phyloP scores from a whole-genome alignment of 2,329 filamentous ascomycete species.

The Coniochaeta hoffmannii region DNA sequence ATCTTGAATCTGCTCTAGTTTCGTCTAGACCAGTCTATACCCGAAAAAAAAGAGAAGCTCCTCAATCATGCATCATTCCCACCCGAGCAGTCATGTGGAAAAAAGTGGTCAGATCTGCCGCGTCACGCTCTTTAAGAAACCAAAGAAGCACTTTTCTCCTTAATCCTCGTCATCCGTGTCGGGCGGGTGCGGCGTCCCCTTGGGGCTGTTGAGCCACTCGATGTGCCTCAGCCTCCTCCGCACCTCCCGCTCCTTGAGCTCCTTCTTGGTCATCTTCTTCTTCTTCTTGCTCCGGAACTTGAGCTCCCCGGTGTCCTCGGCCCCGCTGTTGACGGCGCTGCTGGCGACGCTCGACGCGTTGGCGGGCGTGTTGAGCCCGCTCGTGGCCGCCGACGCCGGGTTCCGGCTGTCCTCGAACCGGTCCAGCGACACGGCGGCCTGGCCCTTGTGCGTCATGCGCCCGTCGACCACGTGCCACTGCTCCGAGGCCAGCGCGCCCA shows the following conservation, averaged over 20 bases:
- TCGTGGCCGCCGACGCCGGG: conserved; percentile 55
- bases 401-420: conserved; percentile 75
- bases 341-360: conserved; percentile 45
- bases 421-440: conserved; percentile 64
- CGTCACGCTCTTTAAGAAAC: neutral
- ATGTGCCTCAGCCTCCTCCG: conserved; percentile 81
- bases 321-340: conserved; percentile 71
- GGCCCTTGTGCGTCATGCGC: conserved; percentile 76
- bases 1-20: conserved; percentile 2
- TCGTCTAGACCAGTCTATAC: conserved; percentile 2
- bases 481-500: conserved; percentile 89
- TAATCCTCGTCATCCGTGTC: conserved; percentile 70
- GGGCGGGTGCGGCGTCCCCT: conserved; percentile 69
- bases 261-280: conserved; percentile 98
- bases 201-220: conserved; percentile 75
- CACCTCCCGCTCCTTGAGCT: conserved; percentile 88
- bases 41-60: neutral
- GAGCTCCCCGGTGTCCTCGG: conserved; percentile 61
- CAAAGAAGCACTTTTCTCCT: neutral
- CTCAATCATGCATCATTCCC: neutral
- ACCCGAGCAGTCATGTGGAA: neutral
- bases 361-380: conserved; percentile 48
- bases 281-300: conserved; percentile 89
- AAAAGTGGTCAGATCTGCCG: neutral
- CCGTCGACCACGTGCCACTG: conserved; percentile 93